Evolutionary conservation across 2,329 filamentous ascomycete species (phyloP), one percentile per base, ranked within the genome.

Genomic region (Helicocarpus griseus): DNA sequence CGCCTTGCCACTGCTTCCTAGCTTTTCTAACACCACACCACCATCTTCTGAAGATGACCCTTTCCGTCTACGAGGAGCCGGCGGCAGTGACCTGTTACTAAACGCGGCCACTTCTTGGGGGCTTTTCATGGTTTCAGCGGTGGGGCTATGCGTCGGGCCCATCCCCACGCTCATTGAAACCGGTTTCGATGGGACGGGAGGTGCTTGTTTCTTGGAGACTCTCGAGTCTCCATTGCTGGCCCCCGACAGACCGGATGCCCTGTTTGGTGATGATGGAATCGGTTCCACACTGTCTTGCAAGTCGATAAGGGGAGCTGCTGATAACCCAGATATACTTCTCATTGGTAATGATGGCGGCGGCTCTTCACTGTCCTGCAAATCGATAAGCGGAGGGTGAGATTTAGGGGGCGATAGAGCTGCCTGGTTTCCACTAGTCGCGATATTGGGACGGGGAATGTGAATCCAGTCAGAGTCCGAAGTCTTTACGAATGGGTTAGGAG

Each of bases 381-480:
- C 47, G 24, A 49, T 39, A 17, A 49, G 35, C 5, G 35, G 22
- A 6, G 21, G 11, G 9, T 22, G 14, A 13, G 17, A 26, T 19
- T 14, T n/a, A 22, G n/a, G 19, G 24, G 21, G 17, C 17, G 35
- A 9, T 13, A 8, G 47, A 4, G 4, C 39, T 51, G 55, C 31
- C 54, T 57, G 22, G 24, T 52, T 51, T 49, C 57, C 53, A 36
- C 31, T 53, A 22, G 33, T 50, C 29, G 52, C 48, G 7, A 24
- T 43, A 9, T 29, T 38, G 2, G 57, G 54, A 33, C 45, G 54
- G 22, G 58, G 51, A n/a, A 60, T 53, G 31, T 63, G 50, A 22
- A 95, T 81, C 93, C 93, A 97, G 61, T 96, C 90, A 8, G 85
- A 80, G 65, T 95, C 87, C 29, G 84, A 77, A 1, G 79, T 83